phyloP scores from a whole-genome alignment of 768 basidiomycete genomes.

The Pulveroboletus sp. region DNA sequence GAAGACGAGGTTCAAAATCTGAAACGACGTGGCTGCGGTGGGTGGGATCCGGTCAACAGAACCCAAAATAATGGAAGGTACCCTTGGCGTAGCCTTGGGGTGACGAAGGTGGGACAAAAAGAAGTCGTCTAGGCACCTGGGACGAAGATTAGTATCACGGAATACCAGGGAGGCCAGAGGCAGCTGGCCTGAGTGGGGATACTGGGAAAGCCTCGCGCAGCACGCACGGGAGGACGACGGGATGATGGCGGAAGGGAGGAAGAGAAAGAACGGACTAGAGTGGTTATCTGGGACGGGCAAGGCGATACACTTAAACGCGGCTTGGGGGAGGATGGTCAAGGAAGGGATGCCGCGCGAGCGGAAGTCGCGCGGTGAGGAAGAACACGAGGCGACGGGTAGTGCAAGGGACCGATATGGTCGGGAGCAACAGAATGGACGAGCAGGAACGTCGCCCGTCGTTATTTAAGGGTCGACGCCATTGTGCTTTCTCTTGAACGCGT shows the following conservation, averaged over 20 bases:
- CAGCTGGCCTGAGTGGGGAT: background rate
- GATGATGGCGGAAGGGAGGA: background rate
- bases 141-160: slow-evolving; percentile 8
- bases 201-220: background rate
- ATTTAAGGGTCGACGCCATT: background rate
- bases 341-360: background rate
- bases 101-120: slow-evolving; percentile 3
- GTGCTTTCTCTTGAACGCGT: background rate
- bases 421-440: background rate
- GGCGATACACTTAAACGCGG: slow-evolving; percentile 1
- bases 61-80: slow-evolving; percentile 13
- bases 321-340: background rate
- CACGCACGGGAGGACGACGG: background rate
- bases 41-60: slow-evolving; percentile 22
- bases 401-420: slow-evolving; percentile 4
- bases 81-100: slow-evolving; percentile 14
- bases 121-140: slow-evolving; percentile 8
- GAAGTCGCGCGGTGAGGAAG: slow-evolving; percentile 12
- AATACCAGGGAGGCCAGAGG: slow-evolving; percentile 3
- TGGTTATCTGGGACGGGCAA: slow-evolving; percentile 9
- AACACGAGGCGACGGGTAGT: slow-evolving; percentile 17
- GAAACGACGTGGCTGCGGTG: slow-evolving; percentile 1
- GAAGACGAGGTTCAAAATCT: slow-evolving; percentile 10
- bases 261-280: slow-evolving; percentile 1
- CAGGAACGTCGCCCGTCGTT: no score